Percentiles rank a stretch among this genome's conserved stretches.
These are phyloP conservation scores for Lumnitzera littorea DNA, from an alignment of 345 rosid species.

Conservation along the genomic window DNA sequence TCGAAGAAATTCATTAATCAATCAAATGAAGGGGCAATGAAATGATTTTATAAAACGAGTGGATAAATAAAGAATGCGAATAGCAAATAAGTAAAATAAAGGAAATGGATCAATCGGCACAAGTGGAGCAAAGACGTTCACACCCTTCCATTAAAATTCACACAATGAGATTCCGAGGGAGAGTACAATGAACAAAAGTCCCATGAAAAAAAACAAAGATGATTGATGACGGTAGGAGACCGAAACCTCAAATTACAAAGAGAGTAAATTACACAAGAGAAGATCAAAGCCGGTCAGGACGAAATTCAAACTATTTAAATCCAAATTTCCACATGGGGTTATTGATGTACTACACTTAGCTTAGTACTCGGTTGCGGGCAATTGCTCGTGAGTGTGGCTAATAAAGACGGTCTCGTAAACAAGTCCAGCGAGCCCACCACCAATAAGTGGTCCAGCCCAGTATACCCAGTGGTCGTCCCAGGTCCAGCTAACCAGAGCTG, in stretches of 20 bases:
- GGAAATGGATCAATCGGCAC: no score
- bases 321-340: not conserved
- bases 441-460: conserved; percentile 88
- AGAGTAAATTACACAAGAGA: not conserved
- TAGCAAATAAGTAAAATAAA: no score
- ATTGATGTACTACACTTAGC: not conserved
- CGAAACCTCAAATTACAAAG: not conserved
- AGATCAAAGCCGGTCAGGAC: not conserved
- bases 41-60: no score
- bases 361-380: conserved; percentile 68
- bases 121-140: no score
- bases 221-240: no score
- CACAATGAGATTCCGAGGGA: no score
- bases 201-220: no score
- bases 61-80: no score
- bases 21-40: no score
- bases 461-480: conserved; percentile 91
- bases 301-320: not conserved
- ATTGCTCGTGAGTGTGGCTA: conserved; percentile 50
- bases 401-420: conserved; percentile 71
- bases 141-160: no score
- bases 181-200: no score
- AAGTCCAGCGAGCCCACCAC: conserved; percentile 80
- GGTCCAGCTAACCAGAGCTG: conserved; percentile 87
- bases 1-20: no score